Conservation (phyloP, 176 grass and related monocot species). For the Aegilops longissima region DNA sequence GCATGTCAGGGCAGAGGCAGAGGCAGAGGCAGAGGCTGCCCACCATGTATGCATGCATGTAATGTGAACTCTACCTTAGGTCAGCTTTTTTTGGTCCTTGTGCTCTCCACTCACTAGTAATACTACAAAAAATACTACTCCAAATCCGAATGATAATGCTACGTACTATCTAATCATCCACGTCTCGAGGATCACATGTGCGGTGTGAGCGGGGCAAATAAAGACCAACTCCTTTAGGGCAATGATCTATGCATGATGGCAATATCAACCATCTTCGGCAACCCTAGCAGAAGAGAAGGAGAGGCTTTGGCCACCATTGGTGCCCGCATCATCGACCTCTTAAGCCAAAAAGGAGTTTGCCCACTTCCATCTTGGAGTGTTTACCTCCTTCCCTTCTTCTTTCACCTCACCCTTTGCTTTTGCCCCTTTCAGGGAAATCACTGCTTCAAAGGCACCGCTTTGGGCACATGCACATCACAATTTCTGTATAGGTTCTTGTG, state of each 20-base stretch:
- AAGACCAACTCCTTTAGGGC: constrained; percentile 47
- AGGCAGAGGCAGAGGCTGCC: neutral
- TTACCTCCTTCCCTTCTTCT: constrained; percentile 13
- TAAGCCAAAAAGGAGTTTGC: constrained; percentile 23
- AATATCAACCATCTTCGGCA: constrained; percentile 26
- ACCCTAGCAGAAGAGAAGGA: neutral
- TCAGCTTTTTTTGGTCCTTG: constrained; percentile 30
- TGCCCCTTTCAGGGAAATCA: constrained; percentile 41
- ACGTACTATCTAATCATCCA: neutral
- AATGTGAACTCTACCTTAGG: constrained; percentile 16
- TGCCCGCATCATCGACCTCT: constrained; percentile 16
- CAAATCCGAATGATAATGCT: neutral
- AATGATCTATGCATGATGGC: constrained; percentile 74
- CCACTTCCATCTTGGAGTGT: constrained; percentile 32
- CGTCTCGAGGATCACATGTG: neutral
- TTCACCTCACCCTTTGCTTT: constrained; percentile 22
- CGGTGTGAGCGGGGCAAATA: neutral
- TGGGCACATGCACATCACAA: constrained; percentile 34
- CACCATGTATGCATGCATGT: constrained; percentile 34
- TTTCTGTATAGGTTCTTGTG: constrained; percentile 25
- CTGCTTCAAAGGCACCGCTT: constrained; percentile 41
- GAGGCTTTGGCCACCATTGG: neutral
- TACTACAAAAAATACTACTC: neutral
- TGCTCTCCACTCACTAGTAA: constrained; percentile 41
- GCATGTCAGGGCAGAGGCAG: constrained; percentile 41